These are phyloP conservation scores for Effrenium voratum DNA, from an alignment of 73 alveolate genomes.

Conservation along the genomic window DNA sequence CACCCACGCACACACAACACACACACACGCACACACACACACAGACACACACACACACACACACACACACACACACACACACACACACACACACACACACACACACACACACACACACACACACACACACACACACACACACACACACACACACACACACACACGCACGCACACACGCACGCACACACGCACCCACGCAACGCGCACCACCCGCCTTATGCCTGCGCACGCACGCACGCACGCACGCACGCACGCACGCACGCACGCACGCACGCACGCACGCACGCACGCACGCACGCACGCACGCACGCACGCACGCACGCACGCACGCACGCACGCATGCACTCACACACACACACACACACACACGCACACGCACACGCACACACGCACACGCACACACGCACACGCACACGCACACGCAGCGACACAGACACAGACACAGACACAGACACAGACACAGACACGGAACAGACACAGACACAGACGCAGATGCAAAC, in stretches of 20 bases:
- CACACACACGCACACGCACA: background rate
- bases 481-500: background rate
- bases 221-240: slow-evolving; percentile 1
- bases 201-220: background rate
- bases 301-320: slow-evolving; percentile 8
- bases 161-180: background rate
- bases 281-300: slow-evolving; percentile 22
- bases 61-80: background rate
- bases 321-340: slow-evolving; percentile 10
- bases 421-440: too few relatives aligned
- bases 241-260: slow-evolving; percentile 27
- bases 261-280: slow-evolving; percentile 27
- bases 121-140: background rate
- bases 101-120: background rate
- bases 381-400: background rate
- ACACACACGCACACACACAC: background rate
- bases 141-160: background rate
- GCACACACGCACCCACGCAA: background rate
- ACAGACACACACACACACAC: background rate
- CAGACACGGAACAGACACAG: background rate
- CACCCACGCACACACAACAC: background rate
- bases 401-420: background rate
- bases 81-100: background rate
- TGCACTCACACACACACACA: background rate
- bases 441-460: background rate